Base-by-base conservation (phyloP, 805 yeast species). In the Pichia phayaonensis region DNA sequence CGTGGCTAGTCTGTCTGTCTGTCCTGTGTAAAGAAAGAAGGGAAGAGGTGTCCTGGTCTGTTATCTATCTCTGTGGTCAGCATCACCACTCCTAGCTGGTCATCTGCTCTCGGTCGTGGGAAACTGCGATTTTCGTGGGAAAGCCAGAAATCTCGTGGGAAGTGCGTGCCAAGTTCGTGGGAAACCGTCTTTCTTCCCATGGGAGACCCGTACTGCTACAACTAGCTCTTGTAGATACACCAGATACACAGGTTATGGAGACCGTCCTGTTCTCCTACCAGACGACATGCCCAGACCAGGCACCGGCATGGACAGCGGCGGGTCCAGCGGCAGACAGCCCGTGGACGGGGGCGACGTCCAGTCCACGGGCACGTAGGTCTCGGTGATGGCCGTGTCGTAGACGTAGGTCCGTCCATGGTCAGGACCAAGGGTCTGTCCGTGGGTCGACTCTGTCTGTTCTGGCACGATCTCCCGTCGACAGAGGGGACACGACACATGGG, bases 401-500 rank as follows among this genome's bases (percentile, higher is more conserved):
- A 65, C 55, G 20, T 40, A 48, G 29, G 22, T 50, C 36, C 42
- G 31, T 40, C 54, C 54, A 27, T 20, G 41, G n/a, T 20, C 46
- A 16, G 23, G 21, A 6, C 20, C 7, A 23, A n/a, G n/a, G n/a
- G n/a, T n/a, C n/a, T n/a, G n/a, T n/a, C n/a, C 23, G 21, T 10
- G 12, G 29, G 31, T n/a, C 23, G 40, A 44, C 44, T 59, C 62
- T 11, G 57, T 52, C 44, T 56, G 47, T 24, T 60, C 64, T 16
- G 61, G 59, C 8, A 61, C 50, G 4, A 83, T 71, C 15, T 76
- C 72, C 16, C 72, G 70, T 49, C 97, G 79, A 62, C 98, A 90
- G 45, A 90, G 68, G 0, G 98, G 98, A 65, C 97, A 90, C 2
- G 89, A 77, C 10, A 79, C 73, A 57, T 84, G 80, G 40, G 75